Percentiles rank a stretch among this genome's conserved stretches.
phyloP scores from a whole-genome alignment of 768 basidiomycete genomes.

The Podaxis sp. region DNA sequence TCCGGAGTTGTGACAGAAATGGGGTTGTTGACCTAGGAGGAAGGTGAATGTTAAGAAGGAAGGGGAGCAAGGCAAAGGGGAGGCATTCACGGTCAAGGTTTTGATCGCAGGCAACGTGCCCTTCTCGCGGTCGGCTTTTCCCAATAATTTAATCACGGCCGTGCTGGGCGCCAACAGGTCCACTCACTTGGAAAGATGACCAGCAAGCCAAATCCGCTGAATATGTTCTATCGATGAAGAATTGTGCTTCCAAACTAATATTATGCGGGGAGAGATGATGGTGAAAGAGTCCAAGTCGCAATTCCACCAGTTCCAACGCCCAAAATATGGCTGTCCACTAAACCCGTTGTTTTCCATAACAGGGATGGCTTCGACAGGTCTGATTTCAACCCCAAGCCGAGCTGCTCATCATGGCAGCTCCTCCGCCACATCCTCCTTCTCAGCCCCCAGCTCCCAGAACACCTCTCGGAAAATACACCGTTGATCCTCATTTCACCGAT shows the following conservation, averaged over 20 bases:
- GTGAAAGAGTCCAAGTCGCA: background rate
- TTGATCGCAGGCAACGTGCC: conserved; percentile 81
- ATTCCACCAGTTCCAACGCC: background rate
- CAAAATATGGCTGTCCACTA: background rate
- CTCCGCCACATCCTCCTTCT: background rate
- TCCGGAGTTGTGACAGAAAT: conserved; percentile 23
- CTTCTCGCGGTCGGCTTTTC: conserved; percentile 48
- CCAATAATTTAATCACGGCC: conserved; percentile 30
- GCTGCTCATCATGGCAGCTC: background rate
- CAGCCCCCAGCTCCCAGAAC: background rate
- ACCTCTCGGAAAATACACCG: background rate
- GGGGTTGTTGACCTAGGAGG: conserved; percentile 24
- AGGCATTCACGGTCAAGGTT: conserved; percentile 55
- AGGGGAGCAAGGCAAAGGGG: conserved; percentile 54
- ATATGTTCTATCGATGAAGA: conserved; percentile 10
- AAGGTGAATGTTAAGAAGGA: conserved; percentile 41
- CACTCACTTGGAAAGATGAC: background rate
- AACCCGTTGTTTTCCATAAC: conserved; percentile 5
- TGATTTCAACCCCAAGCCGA: conserved; percentile 26
- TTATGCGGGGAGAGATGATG: background rate
- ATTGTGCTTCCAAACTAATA: background rate
- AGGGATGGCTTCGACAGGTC: conserved; percentile 11
- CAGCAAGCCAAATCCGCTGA: background rate
- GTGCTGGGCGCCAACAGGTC: conserved; percentile 7
- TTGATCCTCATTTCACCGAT: background rate